Base-by-base conservation (phyloP, 2,329 filamentous ascomycete species). In the Trichophyton benhamiae region DNA sequence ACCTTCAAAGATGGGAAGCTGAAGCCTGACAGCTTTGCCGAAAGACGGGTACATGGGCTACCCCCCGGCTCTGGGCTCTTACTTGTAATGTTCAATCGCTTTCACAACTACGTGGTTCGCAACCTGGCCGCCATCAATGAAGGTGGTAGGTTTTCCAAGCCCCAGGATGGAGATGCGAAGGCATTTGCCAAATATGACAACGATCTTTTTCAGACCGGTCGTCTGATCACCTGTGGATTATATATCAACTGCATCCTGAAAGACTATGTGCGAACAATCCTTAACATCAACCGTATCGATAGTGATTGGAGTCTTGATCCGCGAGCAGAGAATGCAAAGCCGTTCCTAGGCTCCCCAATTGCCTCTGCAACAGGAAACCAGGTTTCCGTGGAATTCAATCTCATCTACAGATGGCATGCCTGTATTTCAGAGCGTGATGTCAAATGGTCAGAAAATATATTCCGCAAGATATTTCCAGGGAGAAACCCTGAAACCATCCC, bases 351-450 rank as follows among this genome's bases (percentile, higher is more conserved):
- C 5, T 63, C 68, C n/a, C 70, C 71, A 8, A 69, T 74, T 30
- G 70, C 72, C 0, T 66, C 73, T 41, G 79, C 73, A 3, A 73
- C 74, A 3, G 80, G 80, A 11, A 82, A 82, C 64, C 78, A 80
- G 63, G 77, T 80, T 49, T 75, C 75, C 2, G 76, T 75, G 17
- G 80, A 82, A 65, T 82, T 82, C 68, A 81, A 82, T 64, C 70
- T 82, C 33, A 70, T 82, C 8, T 82, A 82, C 65, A 75, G 79
- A 9, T 66, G 65, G 59, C 87, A 91, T 74, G 87, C 86, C 2
- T 85, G 84, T 66, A 84, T 90, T 66, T 78, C 78, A 2, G 80
- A 82, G 58, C 83, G 82, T 65, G 88, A 91, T 68, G 87, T 89
- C 64, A 78, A 82, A 63, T 91, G 87, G 87, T 84, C 87, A 17